Conservation (phyloP, 1,139 yeast species). For the Kodamaea sp. region DNA sequence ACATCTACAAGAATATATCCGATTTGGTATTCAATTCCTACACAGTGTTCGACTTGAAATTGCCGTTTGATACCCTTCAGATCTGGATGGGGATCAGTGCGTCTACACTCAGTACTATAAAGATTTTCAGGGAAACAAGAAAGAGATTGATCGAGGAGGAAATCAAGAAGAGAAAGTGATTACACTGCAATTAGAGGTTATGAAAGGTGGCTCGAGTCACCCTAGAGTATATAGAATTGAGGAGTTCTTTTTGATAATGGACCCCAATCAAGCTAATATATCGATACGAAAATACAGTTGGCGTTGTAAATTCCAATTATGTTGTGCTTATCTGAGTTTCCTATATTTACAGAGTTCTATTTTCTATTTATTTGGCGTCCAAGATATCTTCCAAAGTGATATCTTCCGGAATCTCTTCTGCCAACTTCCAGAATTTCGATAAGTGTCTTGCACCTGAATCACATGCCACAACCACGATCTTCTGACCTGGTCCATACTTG, state of each 20-base stretch:
- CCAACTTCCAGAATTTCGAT: slow-evolving; percentile 88
- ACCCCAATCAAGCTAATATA: too few relatives aligned
- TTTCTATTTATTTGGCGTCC: neutral
- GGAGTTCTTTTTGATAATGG: neutral
- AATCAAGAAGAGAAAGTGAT: slow-evolving; percentile 9
- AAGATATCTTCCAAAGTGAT: slow-evolving; percentile 35
- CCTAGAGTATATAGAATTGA: neutral
- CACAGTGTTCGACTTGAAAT: slow-evolving; percentile 41
- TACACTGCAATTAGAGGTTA: neutral
- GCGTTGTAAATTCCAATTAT: too few relatives aligned
- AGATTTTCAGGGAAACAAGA: slow-evolving; percentile 44
- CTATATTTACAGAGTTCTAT: too few relatives aligned
- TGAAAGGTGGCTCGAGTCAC: neutral
- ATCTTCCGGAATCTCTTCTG: slow-evolving; percentile 35
- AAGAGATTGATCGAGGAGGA: slow-evolving; percentile 25
- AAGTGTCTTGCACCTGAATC: slow-evolving; percentile 90
- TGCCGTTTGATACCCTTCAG: slow-evolving; percentile 47
- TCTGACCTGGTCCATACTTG: slow-evolving; percentile 60
- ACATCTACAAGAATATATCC: slow-evolving; percentile 41
- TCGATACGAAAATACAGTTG: too few relatives aligned
- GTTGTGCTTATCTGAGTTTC: too few relatives aligned
- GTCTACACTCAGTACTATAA: slow-evolving; percentile 38
- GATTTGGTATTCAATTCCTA: slow-evolving; percentile 47
- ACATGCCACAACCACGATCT: slow-evolving; percentile 85
- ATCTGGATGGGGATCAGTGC: slow-evolving; percentile 54